Percentiles rank a stretch among this genome's conserved stretches.
Conservation (phyloP, 1,284 basidiomycete species). For the Leccinum subrobustum region DNA sequence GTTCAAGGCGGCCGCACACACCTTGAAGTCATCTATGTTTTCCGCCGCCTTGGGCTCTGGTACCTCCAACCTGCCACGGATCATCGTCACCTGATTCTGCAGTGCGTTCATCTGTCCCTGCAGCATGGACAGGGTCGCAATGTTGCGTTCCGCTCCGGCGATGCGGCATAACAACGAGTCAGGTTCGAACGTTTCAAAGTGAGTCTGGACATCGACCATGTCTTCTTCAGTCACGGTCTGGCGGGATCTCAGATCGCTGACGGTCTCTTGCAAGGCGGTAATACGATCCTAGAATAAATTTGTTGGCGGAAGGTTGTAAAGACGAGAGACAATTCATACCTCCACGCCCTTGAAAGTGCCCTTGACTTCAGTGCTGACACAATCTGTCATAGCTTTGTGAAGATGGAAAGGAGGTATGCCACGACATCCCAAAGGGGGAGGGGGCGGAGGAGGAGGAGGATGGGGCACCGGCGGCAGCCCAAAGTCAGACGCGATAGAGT, state of each 20-base stretch:
- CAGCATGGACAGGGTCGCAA: conserved; percentile 38
- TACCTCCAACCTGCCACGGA: conserved; percentile 35
- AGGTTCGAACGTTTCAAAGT: conserved; percentile 41
- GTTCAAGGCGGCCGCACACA: conserved; percentile 28
- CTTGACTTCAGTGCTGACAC: conserved; percentile 25
- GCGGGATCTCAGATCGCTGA: conserved; percentile 25
- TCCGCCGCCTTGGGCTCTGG: conserved; percentile 11
- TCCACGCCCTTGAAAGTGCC: conserved; percentile 25
- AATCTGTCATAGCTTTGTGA: conserved; percentile 20
- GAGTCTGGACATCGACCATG: conserved; percentile 43
- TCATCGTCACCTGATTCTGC: conserved; percentile 35
- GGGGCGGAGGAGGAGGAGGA: conserved; percentile 2
- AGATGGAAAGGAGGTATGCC: conserved; percentile 15
- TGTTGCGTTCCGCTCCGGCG: conserved; percentile 30
- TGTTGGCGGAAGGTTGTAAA: conserved; percentile 1
- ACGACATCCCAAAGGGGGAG: conserved; percentile 3
- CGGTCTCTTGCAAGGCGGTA: conserved; percentile 18
- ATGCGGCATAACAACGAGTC: conserved; percentile 33
- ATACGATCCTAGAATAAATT: conserved; percentile 24
- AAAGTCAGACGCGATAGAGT: conserved; percentile 24
- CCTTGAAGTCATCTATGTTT: conserved; percentile 27
- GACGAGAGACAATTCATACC: conserved; percentile 3
- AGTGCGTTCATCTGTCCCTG: conserved; percentile 29
- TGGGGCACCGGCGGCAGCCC: conserved; percentile 20
- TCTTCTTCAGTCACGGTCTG: conserved; percentile 33